Percentiles rank a stretch among this genome's conserved stretches.
These are phyloP conservation scores for Ogataea trehalophila DNA, from an alignment of 805 yeast genomes.

Conservation along the genomic window DNA sequence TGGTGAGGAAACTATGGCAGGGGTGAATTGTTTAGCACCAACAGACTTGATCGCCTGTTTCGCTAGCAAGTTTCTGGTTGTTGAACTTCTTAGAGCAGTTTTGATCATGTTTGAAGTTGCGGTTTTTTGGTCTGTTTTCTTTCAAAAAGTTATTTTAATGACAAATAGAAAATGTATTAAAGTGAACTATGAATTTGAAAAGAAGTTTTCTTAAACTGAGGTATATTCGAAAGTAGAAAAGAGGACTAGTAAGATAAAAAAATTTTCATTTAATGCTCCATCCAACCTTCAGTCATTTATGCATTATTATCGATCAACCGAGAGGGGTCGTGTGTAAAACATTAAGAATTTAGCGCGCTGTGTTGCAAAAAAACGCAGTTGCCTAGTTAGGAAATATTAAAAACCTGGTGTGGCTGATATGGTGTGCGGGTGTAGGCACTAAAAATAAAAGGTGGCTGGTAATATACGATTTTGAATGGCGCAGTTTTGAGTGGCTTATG, in stretches of 20 bases:
- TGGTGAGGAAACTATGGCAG: constrained; percentile 12
- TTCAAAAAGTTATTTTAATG: too few relatives aligned
- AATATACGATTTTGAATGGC: too few relatives aligned
- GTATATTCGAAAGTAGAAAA: too few relatives aligned
- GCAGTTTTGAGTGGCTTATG: neutral
- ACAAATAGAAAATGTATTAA: too few relatives aligned
- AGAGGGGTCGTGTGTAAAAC: neutral
- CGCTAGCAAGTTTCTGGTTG: constrained; percentile 21
- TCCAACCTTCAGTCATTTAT: neutral
- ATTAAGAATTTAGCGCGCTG: constrained; percentile 1
- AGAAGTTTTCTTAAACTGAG: too few relatives aligned
- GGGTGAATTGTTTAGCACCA: constrained; percentile 11
- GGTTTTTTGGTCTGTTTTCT: too few relatives aligned
- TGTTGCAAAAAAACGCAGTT: neutral
- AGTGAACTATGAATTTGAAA: too few relatives aligned
- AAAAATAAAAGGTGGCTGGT: too few relatives aligned
- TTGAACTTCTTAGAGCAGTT: constrained; percentile 6
- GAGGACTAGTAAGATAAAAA: neutral
- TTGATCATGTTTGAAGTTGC: constrained; percentile 3
- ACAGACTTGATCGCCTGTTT: constrained; percentile 19
- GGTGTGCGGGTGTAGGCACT: neutral
- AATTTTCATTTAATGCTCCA: neutral
- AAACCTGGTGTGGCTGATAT: neutral
- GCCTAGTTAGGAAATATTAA: neutral
- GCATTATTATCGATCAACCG: neutral